phyloP scores from a whole-genome alignment of 2,329 filamentous ascomycete genomes.

The Exophiala viscosa region DNA sequence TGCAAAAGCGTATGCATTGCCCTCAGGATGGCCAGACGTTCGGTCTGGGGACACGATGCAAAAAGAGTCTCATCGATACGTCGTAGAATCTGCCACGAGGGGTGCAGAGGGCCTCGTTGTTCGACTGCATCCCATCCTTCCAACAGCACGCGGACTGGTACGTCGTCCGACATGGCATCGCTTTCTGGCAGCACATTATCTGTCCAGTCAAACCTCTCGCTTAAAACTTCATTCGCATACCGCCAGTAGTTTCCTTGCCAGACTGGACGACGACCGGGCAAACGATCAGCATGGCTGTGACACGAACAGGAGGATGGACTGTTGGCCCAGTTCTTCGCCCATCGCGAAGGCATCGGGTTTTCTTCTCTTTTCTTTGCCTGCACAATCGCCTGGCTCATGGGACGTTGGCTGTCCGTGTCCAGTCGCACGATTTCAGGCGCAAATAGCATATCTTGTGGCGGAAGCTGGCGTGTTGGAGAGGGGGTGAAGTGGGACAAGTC shows the following conservation, averaged over 20 bases:
- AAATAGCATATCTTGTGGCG: constrained; percentile 13
- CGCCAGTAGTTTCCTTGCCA: constrained; percentile 25
- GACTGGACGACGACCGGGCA: constrained; percentile 6
- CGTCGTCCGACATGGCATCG: constrained; percentile 19
- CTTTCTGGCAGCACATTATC: constrained; percentile 13
- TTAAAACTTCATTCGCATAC: constrained; percentile 25
- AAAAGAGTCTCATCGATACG: constrained; percentile 26
- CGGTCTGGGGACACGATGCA: constrained; percentile 14
- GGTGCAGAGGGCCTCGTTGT: constrained; percentile 22
- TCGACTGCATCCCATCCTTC: constrained; percentile 27
- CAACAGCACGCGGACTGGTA: constrained; percentile 23
- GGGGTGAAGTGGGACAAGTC: constrained; percentile 18
- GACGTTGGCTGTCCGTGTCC: constrained; percentile 3
- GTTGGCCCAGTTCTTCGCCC: constrained; percentile 15
- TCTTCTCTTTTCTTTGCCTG: constrained; percentile 8
- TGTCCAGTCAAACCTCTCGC: constrained; percentile 20
- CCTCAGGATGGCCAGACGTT: constrained; percentile 25
- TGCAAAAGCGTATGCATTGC: constrained; percentile 25
- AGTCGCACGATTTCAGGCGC: constrained; percentile 16
- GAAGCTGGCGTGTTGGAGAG: constrained; percentile 5
- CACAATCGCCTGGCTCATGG: constrained; percentile 13
- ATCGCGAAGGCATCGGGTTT: constrained; percentile 6
- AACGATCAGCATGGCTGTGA: constrained; percentile 3
- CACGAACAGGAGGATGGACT: constrained; percentile 12
- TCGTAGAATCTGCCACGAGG: constrained; percentile 24